Evolutionary conservation across 2,329 filamentous ascomycete species (phyloP).

Genomic region (Berkeleyomyces rouxiae): DNA sequence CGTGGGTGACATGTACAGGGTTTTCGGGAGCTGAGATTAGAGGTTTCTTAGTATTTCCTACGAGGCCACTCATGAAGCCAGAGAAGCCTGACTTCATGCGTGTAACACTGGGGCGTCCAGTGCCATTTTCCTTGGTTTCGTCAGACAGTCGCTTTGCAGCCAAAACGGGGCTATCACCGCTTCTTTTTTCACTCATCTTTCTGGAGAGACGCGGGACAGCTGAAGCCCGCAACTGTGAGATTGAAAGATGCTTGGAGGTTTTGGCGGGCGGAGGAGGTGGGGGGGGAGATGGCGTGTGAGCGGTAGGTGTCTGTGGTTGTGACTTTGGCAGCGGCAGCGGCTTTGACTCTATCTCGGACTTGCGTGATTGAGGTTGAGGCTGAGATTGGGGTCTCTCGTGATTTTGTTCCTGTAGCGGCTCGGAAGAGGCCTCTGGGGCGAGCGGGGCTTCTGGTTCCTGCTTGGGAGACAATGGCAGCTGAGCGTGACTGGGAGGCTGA

Average conservation of each 20-base stretch:
- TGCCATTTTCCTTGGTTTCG: conserved; percentile 28
- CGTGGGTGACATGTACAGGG: conserved; percentile 92
- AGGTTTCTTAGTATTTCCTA: conserved; percentile 75
- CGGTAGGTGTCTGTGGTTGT: not conserved
- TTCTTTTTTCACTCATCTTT: conserved; percentile 33
- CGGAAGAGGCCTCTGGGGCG: not conserved
- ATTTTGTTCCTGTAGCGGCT: not conserved
- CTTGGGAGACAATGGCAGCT: not conserved
- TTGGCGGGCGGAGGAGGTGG: not conserved
- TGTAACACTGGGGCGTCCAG: conserved; percentile 32
- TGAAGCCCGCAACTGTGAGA: conserved; percentile 7
- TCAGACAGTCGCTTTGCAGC: conserved; percentile 63
- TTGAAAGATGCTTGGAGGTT: conserved; percentile 17
- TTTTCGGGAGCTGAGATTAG: conserved; percentile 97
- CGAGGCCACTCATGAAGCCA: conserved; percentile 66
- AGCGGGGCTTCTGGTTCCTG: not conserved
- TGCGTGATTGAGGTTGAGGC: not conserved
- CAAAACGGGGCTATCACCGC: conserved; percentile 31
- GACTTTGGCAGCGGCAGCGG: not conserved
- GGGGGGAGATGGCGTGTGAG: not conserved
- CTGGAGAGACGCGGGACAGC: conserved; percentile 28
- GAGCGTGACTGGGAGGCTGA: not conserved
- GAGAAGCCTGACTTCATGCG: conserved; percentile 83
- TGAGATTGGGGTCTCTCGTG: not conserved
- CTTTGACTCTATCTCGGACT: not conserved